These are phyloP conservation scores for Colletotrichum brevisporum DNA, from an alignment of 2,329 filamentous ascomycete genomes.

Conservation along the genomic window DNA sequence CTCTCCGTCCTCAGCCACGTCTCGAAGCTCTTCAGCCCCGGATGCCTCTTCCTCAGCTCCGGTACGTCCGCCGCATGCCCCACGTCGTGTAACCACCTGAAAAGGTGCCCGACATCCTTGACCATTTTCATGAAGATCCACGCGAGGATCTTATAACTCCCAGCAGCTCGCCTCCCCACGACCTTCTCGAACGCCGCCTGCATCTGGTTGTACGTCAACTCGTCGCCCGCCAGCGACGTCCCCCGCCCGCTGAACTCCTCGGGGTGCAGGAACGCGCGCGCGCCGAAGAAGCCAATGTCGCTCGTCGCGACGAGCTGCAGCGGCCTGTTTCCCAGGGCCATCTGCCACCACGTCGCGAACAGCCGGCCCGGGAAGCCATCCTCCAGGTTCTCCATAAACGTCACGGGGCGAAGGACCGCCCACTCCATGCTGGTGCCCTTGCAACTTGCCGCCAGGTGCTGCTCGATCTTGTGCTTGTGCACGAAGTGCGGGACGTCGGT, in stretches of 20 bases:
- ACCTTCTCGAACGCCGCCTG: slow-evolving; percentile 49
- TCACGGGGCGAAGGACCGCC: slow-evolving; percentile 55
- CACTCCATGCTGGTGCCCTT: slow-evolving; percentile 49
- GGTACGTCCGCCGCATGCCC: slow-evolving; percentile 54
- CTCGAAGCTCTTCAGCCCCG: slow-evolving; percentile 46
- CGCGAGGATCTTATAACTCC: slow-evolving; percentile 49
- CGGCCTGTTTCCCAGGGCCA: slow-evolving; percentile 48
- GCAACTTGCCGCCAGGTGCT: slow-evolving; percentile 65
- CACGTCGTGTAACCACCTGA: slow-evolving; percentile 53
- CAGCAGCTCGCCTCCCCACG: slow-evolving; percentile 48
- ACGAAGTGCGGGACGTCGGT: slow-evolving; percentile 73
- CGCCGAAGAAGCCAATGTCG: slow-evolving; percentile 58
- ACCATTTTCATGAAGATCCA: slow-evolving; percentile 46
- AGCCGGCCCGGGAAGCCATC: slow-evolving; percentile 49
- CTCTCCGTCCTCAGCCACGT: slow-evolving; percentile 69
- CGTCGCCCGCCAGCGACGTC: slow-evolving; percentile 58
- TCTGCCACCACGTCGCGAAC: slow-evolving; percentile 50
- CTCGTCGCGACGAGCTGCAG: slow-evolving; percentile 52
- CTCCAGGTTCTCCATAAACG: slow-evolving; percentile 58
- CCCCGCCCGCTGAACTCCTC: slow-evolving; percentile 48
- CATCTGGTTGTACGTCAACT: slow-evolving; percentile 52
- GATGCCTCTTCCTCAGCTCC: slow-evolving; percentile 46
- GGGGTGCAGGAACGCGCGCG: slow-evolving; percentile 51
- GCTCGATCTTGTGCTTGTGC: slow-evolving; percentile 72
- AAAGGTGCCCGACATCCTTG: slow-evolving; percentile 54